A percentile compares a stretch with the other conserved stretches of the same genome.
These are phyloP conservation scores for Cichorium intybus DNA, from an alignment of 140 eudicot genomes.

Conservation along the genomic window DNA sequence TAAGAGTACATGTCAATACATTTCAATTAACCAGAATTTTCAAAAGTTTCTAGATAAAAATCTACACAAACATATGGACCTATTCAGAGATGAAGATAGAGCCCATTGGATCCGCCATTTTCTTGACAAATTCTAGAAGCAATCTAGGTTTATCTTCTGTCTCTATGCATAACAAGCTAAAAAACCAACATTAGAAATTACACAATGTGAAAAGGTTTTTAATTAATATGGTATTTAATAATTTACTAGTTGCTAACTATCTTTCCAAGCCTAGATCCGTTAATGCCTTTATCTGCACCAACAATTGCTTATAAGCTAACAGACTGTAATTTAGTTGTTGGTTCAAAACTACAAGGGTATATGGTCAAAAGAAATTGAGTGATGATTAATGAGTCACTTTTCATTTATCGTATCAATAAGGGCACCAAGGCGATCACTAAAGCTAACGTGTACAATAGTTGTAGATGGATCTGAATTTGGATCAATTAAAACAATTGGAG, in stretches of 20 bases:
- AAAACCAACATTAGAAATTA: background rate
- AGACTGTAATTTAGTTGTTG: background rate
- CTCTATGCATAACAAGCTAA: slow-evolving; percentile 79
- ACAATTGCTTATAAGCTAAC: slow-evolving; percentile 1
- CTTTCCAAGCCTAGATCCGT: slow-evolving; percentile 83
- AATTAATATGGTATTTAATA: background rate
- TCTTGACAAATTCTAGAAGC: slow-evolving; percentile 70
- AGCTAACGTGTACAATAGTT: too few relatives aligned
- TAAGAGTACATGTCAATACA: too few relatives aligned
- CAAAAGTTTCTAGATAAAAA: too few relatives aligned
- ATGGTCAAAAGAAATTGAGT: background rate
- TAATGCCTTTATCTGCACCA: slow-evolving; percentile 85
- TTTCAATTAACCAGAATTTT: too few relatives aligned
- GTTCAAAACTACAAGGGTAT: slow-evolving; percentile 3
- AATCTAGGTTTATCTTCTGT: slow-evolving; percentile 94
- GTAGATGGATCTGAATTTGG: slow-evolving; percentile 77
- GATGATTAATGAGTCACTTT: background rate
- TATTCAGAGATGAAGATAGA: too few relatives aligned
- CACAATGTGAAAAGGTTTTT: background rate
- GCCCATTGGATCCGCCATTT: slow-evolving; percentile 81
- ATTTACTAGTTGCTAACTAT: slow-evolving; percentile 45
- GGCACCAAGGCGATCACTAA: too few relatives aligned
- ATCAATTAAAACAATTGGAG: slow-evolving; percentile 78
- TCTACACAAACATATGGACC: too few relatives aligned
- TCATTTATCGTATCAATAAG: slow-evolving; percentile 82